Percentiles rank a stretch among this genome's conserved stretches.
Conservation (phyloP, 2,329 filamentous ascomycete species). For the Calonectria pseudoreteaudii region DNA sequence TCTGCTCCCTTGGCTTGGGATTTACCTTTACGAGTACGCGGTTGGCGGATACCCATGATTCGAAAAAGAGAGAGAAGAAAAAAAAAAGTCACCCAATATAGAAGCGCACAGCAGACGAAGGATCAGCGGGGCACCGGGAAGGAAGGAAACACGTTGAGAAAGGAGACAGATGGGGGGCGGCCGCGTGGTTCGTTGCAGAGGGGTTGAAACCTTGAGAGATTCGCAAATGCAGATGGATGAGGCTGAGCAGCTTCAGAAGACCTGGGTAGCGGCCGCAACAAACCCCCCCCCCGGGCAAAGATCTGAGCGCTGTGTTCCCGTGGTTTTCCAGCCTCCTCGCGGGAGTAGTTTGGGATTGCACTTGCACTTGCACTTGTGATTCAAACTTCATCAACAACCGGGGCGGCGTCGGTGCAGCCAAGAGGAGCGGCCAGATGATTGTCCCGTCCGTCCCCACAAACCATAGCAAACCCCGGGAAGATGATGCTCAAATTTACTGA, state of each 20-base stretch:
- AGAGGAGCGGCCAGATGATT: background rate
- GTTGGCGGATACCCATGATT: background rate
- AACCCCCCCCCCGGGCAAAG: background rate
- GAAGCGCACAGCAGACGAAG: background rate
- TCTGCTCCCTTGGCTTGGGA: background rate
- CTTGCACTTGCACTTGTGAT: background rate
- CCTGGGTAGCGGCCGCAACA: background rate
- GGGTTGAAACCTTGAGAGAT: background rate
- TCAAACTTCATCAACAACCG: background rate
- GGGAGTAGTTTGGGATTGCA: background rate
- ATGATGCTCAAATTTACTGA: too few relatives aligned
- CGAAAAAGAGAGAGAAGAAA: background rate
- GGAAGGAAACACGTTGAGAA: background rate
- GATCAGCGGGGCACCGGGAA: background rate
- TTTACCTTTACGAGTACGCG: background rate
- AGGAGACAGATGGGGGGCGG: background rate
- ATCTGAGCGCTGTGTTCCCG: background rate
- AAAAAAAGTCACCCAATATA: background rate
- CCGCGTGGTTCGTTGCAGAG: constrained; percentile 7
- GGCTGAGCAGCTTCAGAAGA: background rate
- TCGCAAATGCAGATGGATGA: constrained; percentile 13
- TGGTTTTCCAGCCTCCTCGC: background rate
- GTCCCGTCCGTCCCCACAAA: background rate
- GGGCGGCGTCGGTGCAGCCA: background rate
- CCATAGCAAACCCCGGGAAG: background rate